These are phyloP conservation scores for Beauveria scarabaeidicola DNA, from an alignment of 2,329 filamentous ascomycete genomes.

Conservation along the genomic window DNA sequence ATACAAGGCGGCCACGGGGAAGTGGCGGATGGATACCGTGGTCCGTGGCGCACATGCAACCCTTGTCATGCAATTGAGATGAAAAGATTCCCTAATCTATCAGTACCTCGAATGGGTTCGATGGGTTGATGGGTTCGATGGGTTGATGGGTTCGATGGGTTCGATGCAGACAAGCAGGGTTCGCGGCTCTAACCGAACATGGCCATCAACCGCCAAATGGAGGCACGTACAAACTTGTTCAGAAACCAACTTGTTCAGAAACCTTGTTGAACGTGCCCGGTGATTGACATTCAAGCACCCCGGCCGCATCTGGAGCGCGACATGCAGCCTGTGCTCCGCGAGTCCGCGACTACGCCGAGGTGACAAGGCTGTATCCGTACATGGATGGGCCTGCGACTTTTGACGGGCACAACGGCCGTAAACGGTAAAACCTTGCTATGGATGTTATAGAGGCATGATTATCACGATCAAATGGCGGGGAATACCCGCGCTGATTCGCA, in stretches of 20 bases:
- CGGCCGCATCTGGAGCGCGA: background rate
- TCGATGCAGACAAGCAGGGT: background rate
- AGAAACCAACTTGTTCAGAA: too few species aligned
- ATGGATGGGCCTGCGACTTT: too few species aligned
- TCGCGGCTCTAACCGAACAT: too few species aligned
- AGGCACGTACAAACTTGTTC: too few species aligned
- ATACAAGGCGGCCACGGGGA: background rate
- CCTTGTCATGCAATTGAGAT: background rate
- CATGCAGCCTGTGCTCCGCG: background rate
- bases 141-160: too few species aligned
- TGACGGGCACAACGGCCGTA: background rate
- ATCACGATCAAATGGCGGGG: background rate
- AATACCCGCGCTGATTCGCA: background rate
- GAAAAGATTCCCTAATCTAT: background rate
- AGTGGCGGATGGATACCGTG: background rate
- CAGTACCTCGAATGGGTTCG: too few species aligned
- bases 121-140: too few species aligned
- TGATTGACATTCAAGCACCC: background rate
- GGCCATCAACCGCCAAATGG: too few species aligned
- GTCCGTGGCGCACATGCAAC: background rate
- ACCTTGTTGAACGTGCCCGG: background rate
- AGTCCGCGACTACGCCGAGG: background rate
- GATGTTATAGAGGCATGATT: background rate
- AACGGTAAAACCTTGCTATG: too few species aligned
- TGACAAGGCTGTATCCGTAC: background rate